A percentile compares a stretch with the other conserved stretches of the same genome.
These are phyloP conservation scores for Cutaneotrichosporon sp. DNA, from an alignment of 1,284 basidiomycete species.

Conservation along the genomic window DNA sequence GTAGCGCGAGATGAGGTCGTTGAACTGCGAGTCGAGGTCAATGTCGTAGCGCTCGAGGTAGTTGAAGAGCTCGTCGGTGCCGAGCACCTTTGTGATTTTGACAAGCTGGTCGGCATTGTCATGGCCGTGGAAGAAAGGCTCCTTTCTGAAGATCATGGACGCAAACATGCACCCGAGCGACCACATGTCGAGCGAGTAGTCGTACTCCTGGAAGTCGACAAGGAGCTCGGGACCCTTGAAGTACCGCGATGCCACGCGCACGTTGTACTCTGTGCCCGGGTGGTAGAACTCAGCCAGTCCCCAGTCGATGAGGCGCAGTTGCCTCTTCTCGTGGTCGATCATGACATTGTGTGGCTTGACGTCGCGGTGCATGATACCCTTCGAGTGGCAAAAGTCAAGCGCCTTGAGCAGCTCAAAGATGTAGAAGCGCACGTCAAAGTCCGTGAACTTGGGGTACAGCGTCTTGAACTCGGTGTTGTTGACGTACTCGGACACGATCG, in stretches of 20 bases:
- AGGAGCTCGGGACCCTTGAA: constrained; percentile 97
- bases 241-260: constrained; percentile 94
- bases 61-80: constrained; percentile 89
- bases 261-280: constrained; percentile 96
- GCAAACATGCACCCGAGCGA: constrained; percentile 98
- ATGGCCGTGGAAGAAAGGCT: constrained; percentile 99
- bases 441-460: constrained; percentile 90
- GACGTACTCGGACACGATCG: constrained; percentile 96
- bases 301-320: constrained; percentile 98
- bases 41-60: constrained; percentile 90
- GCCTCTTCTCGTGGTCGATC: constrained; percentile 97
- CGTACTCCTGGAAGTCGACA: constrained; percentile 98
- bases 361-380: constrained; percentile 98
- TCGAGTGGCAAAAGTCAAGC: constrained; percentile 95
- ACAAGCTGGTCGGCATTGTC: constrained; percentile 99
- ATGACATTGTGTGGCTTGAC: constrained; percentile 99
- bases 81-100: constrained; percentile 96
- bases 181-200: constrained; percentile 98
- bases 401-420: constrained; percentile 97
- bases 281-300: constrained; percentile 98
- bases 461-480: constrained; percentile 99
- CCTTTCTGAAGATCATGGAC: constrained; percentile 99
- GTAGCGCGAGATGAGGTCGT: constrained; percentile 86
- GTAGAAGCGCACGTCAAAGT: constrained; percentile 94
- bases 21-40: constrained; percentile 83